These are phyloP conservation scores for Saturnispora besseyi DNA, from an alignment of 805 yeast genomes.

Conservation along the genomic window DNA sequence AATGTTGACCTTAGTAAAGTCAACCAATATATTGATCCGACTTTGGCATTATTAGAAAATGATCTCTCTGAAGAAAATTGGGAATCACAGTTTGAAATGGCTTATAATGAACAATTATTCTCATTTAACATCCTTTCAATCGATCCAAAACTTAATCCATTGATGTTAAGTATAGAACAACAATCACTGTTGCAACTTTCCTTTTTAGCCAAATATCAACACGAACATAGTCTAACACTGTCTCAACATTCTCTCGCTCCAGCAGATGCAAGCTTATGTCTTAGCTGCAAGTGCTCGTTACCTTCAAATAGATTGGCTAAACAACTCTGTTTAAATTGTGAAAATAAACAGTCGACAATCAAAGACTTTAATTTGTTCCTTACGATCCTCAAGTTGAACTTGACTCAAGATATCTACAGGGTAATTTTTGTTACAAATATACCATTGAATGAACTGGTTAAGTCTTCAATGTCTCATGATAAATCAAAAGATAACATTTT, in stretches of 20 bases:
- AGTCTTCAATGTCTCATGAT: constrained; percentile 17
- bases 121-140: constrained; percentile 18
- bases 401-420: constrained; percentile 19
- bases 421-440: constrained; percentile 19
- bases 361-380: constrained; percentile 20
- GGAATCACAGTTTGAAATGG: constrained; percentile 14
- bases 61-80: constrained; percentile 6
- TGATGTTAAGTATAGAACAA: constrained; percentile 16
- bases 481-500: constrained; percentile 18
- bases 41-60: constrained; percentile 12
- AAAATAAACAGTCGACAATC: constrained; percentile 18
- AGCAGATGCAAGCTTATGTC: constrained; percentile 11
- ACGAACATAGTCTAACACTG: constrained; percentile 14
- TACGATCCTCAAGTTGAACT: constrained; percentile 20
- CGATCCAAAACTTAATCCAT: constrained; percentile 19
- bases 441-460: constrained; percentile 16
- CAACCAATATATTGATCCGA: constrained; percentile 11
- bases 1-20: constrained; percentile 5
- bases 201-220: constrained; percentile 16
- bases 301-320: constrained; percentile 9
- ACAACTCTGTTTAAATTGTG: constrained; percentile 22
- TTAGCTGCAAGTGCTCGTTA: constrained; percentile 11
- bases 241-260: constrained; percentile 12
- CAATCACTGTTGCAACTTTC: constrained; percentile 16
- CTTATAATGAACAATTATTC: constrained; percentile 16